These are phyloP conservation scores for Acanthamoeba quina DNA, from an alignment of 208 protist species.

Conservation along the genomic window DNA sequence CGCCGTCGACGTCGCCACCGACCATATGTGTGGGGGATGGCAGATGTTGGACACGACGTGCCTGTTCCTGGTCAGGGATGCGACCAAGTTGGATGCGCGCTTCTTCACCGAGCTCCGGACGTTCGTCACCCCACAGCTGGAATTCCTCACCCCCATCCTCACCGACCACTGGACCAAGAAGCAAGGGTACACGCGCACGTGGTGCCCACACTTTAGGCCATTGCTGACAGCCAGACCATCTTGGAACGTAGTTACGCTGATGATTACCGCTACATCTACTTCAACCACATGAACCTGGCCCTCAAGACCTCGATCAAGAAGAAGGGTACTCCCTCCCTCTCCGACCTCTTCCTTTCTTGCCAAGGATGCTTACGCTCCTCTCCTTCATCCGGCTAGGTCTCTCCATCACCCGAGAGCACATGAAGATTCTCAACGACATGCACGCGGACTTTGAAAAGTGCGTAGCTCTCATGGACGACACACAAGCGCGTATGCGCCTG, in stretches of 20 bases:
- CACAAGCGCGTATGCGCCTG: neutral
- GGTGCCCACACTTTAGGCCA: neutral
- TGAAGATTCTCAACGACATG: conserved; percentile 85
- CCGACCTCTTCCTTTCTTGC: neutral
- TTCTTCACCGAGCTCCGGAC: conserved; percentile 33
- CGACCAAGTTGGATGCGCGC: conserved; percentile 2
- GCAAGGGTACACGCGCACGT: conserved; percentile 25
- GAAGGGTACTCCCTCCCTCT: conserved; percentile 14
- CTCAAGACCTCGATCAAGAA: conserved; percentile 82
- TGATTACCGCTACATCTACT: conserved; percentile 86
- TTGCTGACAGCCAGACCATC: neutral
- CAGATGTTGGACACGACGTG: conserved; percentile 74
- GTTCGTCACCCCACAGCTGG: conserved; percentile 70
- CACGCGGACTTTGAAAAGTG: conserved; percentile 83
- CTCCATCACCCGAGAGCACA: conserved; percentile 77
- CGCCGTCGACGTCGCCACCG: neutral
- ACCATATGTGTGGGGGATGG: neutral
- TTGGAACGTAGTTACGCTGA: neutral
- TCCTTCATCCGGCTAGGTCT: neutral
- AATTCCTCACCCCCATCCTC: conserved; percentile 77
- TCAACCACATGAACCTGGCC: conserved; percentile 89
- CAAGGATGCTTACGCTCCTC: neutral
- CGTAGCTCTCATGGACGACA: neutral
- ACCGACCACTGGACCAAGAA: conserved; percentile 69
- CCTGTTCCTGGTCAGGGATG: conserved; percentile 74